Conservation (phyloP, 106 monocot genomes). For the Acorus gramineus region DNA sequence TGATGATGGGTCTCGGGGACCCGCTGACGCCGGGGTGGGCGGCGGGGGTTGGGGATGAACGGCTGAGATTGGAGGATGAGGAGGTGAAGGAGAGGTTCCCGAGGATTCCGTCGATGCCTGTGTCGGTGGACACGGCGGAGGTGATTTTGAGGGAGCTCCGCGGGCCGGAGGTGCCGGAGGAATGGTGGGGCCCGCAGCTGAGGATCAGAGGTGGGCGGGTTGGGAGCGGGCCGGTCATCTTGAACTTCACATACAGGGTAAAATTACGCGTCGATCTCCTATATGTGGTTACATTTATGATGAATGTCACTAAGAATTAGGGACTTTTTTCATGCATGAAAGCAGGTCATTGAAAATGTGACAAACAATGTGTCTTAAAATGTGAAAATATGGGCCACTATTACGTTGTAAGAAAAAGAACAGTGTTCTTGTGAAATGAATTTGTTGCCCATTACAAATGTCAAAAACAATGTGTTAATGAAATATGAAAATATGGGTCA, state of each 20-base stretch:
- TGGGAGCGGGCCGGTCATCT: constrained; percentile 26
- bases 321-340: no score
- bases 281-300: no score
- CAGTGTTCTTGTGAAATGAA: no score
- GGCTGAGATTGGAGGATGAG: constrained; percentile 28
- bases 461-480: no score
- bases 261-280: neutral
- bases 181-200: constrained; percentile 29
- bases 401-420: no score
- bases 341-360: no score
- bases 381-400: no score
- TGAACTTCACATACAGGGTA: constrained; percentile 91
- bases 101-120: constrained; percentile 76
- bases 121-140: constrained; percentile 26
- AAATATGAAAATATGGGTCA: no score
- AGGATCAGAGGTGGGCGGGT: constrained; percentile 17
- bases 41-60: constrained; percentile 17
- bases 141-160: constrained; percentile 42
- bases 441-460: no score
- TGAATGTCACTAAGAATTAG: no score
- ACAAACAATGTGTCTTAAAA: no score
- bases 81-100: constrained; percentile 55
- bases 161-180: constrained; percentile 41
- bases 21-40: constrained; percentile 82
- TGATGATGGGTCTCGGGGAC: constrained; percentile 50